These are phyloP conservation scores for Lactarius evosmus DNA, from an alignment of 768 basidiomycete genomes.

Conservation along the genomic window DNA sequence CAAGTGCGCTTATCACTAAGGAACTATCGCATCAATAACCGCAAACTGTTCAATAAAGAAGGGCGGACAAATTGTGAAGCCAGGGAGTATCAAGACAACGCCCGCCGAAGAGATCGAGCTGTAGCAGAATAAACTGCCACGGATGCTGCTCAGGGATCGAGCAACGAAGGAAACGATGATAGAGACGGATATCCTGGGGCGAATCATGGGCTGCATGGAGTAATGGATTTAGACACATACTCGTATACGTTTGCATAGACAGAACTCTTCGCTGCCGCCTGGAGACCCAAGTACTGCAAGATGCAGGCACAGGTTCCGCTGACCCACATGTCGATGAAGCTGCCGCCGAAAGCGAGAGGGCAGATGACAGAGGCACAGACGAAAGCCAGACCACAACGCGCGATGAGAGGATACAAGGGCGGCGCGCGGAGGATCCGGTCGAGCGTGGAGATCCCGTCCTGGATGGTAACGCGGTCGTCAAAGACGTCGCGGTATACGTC, in stretches of 20 bases:
- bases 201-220: background rate
- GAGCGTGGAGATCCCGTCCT: slow-evolving; percentile 68
- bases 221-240: slow-evolving; percentile 43
- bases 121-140: slow-evolving; percentile 79
- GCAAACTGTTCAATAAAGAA: background rate
- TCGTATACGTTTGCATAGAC: slow-evolving; percentile 96
- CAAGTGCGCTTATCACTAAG: slow-evolving; percentile 71
- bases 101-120: slow-evolving; percentile 87
- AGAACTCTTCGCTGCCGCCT: slow-evolving; percentile 78
- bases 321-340: slow-evolving; percentile 79
- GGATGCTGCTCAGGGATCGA: slow-evolving; percentile 72
- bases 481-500: slow-evolving; percentile 81
- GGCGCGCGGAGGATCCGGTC: slow-evolving; percentile 57
- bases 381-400: slow-evolving; percentile 73
- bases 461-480: slow-evolving; percentile 74
- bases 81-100: slow-evolving; percentile 87
- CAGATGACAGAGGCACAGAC: slow-evolving; percentile 78
- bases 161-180: slow-evolving; percentile 84
- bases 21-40: slow-evolving; percentile 10
- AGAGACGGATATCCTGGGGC: slow-evolving; percentile 70
- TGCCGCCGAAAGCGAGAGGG: slow-evolving; percentile 77
- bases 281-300: slow-evolving; percentile 77
- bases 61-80: slow-evolving; percentile 72
- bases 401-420: slow-evolving; percentile 63
- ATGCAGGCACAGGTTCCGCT: slow-evolving; percentile 65